Percentiles rank a stretch among this genome's conserved stretches.
phyloP scores from a whole-genome alignment of 495 filamentous ascomycete species.

The Penicillium silybi region DNA sequence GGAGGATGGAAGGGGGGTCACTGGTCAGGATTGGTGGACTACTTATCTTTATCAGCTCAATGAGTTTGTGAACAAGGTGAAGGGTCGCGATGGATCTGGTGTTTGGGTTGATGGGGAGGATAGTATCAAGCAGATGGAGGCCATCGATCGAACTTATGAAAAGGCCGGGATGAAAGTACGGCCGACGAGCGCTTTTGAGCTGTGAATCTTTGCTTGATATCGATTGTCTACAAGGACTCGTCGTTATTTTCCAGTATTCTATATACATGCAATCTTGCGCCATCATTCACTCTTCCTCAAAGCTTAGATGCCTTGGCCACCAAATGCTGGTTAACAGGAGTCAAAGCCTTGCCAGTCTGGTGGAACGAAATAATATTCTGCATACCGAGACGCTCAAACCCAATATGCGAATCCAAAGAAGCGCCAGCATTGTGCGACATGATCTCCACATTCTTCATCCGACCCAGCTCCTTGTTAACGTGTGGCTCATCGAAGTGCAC shows the following conservation, averaged over 20 bases:
- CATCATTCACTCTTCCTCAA: background rate
- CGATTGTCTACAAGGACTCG: too few relatives aligned
- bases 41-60: slow-evolving; percentile 53
- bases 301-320: slow-evolving; percentile 28
- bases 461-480: slow-evolving; percentile 44
- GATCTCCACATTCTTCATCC: slow-evolving; percentile 55
- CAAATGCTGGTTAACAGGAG: slow-evolving; percentile 61
- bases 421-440: slow-evolving; percentile 70
- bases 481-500: slow-evolving; percentile 58
- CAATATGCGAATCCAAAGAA: slow-evolving; percentile 64
- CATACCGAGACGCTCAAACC: slow-evolving; percentile 71
- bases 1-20: slow-evolving; percentile 22
- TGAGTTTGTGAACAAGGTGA: slow-evolving; percentile 53
- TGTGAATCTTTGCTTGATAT: background rate
- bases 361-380: slow-evolving; percentile 64
- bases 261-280: background rate
- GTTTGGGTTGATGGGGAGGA: slow-evolving; percentile 51
- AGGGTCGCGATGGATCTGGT: slow-evolving; percentile 33
- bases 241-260: background rate
- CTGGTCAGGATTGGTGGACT: slow-evolving; percentile 36
- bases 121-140: slow-evolving; percentile 49
- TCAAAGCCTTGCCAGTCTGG: slow-evolving; percentile 50
- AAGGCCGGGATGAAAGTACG: slow-evolving; percentile 37
- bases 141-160: slow-evolving; percentile 50
- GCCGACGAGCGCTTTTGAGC: slow-evolving; percentile 15